Evolutionary conservation across 768 basidiomycete species (phyloP).

Genomic region (Austroboletus eburneus): DNA sequence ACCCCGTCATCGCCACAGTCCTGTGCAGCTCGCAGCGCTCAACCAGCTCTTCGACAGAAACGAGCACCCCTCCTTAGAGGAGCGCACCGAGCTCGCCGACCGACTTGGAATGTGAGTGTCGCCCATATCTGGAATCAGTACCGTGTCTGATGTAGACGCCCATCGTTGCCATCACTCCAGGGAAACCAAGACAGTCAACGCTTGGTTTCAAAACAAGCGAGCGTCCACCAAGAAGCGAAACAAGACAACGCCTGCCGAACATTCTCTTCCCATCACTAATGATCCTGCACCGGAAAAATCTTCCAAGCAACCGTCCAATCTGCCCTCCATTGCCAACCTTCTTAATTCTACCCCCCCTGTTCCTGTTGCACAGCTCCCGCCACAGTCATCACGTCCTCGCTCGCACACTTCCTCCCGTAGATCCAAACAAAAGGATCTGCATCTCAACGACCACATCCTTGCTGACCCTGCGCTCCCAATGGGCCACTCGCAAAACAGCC

Average conservation of each 20-base stretch:
- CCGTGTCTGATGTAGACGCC: conserved; percentile 7
- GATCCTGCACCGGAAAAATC: conserved; percentile 18
- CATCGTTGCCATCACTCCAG: conserved; percentile 35
- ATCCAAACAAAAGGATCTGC: conserved; percentile 31
- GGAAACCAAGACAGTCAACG: conserved; percentile 82
- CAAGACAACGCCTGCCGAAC: conserved; percentile 37
- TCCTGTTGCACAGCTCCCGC: conserved; percentile 17
- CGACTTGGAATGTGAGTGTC: conserved; percentile 68
- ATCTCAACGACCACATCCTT: conserved; percentile 27
- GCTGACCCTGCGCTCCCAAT: conserved; percentile 13
- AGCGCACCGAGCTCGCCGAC: conserved; percentile 63
- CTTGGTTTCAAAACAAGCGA: conserved; percentile 86
- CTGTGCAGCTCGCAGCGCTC: conserved; percentile 66
- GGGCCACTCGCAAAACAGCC: conserved; percentile 4
- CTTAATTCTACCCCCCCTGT: conserved; percentile 34
- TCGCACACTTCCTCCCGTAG: conserved; percentile 25
- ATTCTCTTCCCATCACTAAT: conserved; percentile 30
- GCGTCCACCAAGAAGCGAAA: conserved; percentile 75
- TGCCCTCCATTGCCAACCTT: conserved; percentile 38
- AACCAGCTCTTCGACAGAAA: conserved; percentile 75
- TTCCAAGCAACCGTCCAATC: conserved; percentile 29
- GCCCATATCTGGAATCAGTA: conserved; percentile 15
- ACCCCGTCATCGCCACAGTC: conserved; percentile 73
- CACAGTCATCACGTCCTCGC: conserved; percentile 23
- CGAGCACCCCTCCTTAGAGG: conserved; percentile 70